These are phyloP conservation scores for Fusarium sp. DNA, from an alignment of 2,329 filamentous ascomycete species.

Conservation along the genomic window DNA sequence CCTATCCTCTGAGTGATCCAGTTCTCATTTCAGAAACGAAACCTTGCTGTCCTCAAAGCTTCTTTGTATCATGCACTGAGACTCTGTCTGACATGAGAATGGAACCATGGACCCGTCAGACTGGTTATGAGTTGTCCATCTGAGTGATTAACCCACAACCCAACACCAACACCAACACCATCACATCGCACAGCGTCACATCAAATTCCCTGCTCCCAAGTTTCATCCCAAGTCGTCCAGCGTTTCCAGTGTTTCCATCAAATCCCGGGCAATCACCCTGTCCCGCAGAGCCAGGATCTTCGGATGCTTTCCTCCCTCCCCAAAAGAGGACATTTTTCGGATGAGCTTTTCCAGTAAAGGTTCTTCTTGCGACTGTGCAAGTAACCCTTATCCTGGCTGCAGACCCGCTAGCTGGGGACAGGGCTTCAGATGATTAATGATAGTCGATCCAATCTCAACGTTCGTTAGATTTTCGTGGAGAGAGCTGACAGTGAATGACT, in stretches of 20 bases:
- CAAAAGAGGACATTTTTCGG: conserved; percentile 11
- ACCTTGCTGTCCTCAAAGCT: background rate
- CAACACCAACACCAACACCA: background rate
- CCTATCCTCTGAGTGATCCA: background rate
- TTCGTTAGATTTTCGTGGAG: conserved; percentile 16
- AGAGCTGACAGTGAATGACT: conserved; percentile 9
- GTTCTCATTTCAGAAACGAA: background rate
- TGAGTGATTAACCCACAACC: conserved; percentile 3
- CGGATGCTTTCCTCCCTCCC: conserved; percentile 27
- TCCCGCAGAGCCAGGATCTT: conserved; percentile 16
- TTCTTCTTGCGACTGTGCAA: conserved; percentile 9
- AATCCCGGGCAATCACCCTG: background rate
- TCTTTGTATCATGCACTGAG: background rate
- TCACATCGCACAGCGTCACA: conserved; percentile 1
- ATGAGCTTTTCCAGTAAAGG: conserved; percentile 27
- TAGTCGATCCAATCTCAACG: conserved; percentile 31
- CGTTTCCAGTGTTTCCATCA: conserved; percentile 24
- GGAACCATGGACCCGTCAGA: conserved; percentile 10
- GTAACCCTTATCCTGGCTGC: conserved; percentile 1
- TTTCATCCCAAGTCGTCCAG: conserved; percentile 35
- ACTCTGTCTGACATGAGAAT: conserved; percentile 5
- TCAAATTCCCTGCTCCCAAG: conserved; percentile 2
- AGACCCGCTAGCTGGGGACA: conserved; percentile 17
- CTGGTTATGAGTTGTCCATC: conserved; percentile 3
- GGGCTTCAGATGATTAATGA: background rate